These are phyloP conservation scores for Vaucheria bursata DNA, from an alignment of 352 stramenopile species.

Conservation along the genomic window DNA sequence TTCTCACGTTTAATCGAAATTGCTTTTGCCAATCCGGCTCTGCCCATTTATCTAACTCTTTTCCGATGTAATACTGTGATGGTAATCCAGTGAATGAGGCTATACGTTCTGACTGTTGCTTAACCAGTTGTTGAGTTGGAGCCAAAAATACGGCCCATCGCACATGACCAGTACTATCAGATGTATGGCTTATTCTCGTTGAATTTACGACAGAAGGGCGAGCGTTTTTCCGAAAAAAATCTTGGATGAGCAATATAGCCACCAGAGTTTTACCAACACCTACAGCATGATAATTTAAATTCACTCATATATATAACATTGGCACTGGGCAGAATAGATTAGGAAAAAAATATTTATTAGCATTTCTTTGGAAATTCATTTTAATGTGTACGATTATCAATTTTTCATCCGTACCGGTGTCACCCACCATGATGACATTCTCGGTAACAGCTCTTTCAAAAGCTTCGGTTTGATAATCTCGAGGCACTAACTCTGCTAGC, in stretches of 20 bases:
- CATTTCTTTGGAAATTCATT: no score
- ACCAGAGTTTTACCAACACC: slow-evolving; percentile 23
- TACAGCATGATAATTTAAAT: background rate
- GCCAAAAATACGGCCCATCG: slow-evolving; percentile 40
- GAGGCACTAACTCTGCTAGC: background rate
- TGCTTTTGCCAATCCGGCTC: background rate
- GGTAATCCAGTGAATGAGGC: slow-evolving; percentile 27
- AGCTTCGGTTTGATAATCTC: slow-evolving; percentile 1
- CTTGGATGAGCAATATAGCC: slow-evolving; percentile 35
- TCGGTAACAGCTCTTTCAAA: slow-evolving; percentile 24
- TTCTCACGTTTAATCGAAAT: background rate
- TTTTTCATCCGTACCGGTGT: slow-evolving; percentile 5
- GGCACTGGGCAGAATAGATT: slow-evolving; percentile 11
- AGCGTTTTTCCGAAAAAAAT: slow-evolving; percentile 33
- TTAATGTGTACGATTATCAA: background rate
- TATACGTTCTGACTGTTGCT: slow-evolving; percentile 25
- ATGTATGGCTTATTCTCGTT: no score
- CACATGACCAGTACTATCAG: background rate
- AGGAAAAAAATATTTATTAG: background rate
- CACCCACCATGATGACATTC: slow-evolving; percentile 41
- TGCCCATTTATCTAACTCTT: slow-evolving; percentile 1
- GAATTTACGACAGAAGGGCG: background rate
- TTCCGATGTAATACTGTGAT: slow-evolving; percentile 18
- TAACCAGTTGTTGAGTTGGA: slow-evolving; percentile 41
- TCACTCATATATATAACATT: background rate